A percentile compares a stretch with the other conserved stretches of the same genome.
Evolutionary conservation across 768 basidiomycete genomes (phyloP).

Genomic region (Serendipita sp.): DNA sequence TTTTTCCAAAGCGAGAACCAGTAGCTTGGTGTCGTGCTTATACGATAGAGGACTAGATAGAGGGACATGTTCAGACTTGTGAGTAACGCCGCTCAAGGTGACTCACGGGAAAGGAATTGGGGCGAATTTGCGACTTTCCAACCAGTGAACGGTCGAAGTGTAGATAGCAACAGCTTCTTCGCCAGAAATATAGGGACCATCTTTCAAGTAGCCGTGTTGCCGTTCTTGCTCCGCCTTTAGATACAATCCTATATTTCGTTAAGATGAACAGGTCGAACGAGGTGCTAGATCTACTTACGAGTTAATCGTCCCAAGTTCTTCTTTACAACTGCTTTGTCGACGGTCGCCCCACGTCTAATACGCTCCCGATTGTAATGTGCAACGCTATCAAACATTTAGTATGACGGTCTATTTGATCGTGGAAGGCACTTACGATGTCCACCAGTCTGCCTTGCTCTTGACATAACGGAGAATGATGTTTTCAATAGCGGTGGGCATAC

Average conservation of each 20-base stretch:
- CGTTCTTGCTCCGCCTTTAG: conserved; percentile 98
- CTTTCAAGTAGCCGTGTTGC: conserved; percentile 96
- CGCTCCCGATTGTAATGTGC: conserved; percentile 97
- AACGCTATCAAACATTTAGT: conserved; percentile 31
- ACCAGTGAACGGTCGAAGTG: conserved; percentile 96
- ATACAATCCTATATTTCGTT: conserved; percentile 44
- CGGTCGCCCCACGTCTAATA: conserved; percentile 90
- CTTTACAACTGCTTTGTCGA: conserved; percentile 97
- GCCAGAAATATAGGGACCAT: conserved; percentile 96
- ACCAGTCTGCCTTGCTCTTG: conserved; percentile 99
- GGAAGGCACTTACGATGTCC: conserved; percentile 54
- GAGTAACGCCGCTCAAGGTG: too few relatives aligned
- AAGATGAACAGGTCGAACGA: conserved; percentile 9
- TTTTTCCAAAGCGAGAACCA: conserved; percentile 93
- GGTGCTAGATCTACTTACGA: conserved; percentile 30
- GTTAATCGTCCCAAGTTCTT: conserved; percentile 98
- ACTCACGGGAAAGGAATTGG: conserved; percentile 94
- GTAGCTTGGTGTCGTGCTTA: conserved; percentile 96
- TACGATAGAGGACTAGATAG: conserved; percentile 69
- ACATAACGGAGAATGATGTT: conserved; percentile 98
- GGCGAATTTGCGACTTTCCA: conserved; percentile 93
- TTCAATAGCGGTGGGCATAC: conserved; percentile 98
- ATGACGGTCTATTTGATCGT: background rate
- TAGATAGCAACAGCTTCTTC: conserved; percentile 99
- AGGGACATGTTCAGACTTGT: background rate